Base-by-base conservation (phyloP, 2,329 filamentous ascomycete genomes). In the Neobulgaria alba region DNA sequence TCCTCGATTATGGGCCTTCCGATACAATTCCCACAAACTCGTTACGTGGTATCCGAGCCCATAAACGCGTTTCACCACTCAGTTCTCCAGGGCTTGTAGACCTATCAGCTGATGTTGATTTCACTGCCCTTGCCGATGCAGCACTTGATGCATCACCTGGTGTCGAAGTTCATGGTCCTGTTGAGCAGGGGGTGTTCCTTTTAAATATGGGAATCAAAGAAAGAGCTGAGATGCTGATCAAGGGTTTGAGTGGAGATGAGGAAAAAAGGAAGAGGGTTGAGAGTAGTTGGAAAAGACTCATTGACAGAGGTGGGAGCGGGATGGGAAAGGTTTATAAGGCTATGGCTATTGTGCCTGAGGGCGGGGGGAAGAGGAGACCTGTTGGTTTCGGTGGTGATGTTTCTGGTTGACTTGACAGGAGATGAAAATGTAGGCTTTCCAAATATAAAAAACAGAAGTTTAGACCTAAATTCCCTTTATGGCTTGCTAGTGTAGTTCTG, bases 271-370 rank as follows among this genome's bases (percentile, higher is more conserved):
- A 68, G 50, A 75, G 77, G 38, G 69, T 95, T 21, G 78, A 87
- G 49, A 75, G 69, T 47, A 81, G 83, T 0, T 93, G 87, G 77
- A 82, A 77, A 64, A 71, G 92, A 46, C 66, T 98, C 38, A 77
- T 95, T n/a, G 89, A 95, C 61, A 71, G 78, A 31, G 82, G 85
- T 0, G 82, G 79, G 1, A 79, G 77, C 38, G 90, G 88, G 0
- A 98, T 98, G 92, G 92, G 92, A 0, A 89, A 82, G 65, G 68
- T 95, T 16, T 98, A 98, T 62, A 95, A 96, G 66, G 89, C 79
- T 17, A 72, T 98, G 72, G 85, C 89, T 10, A 86, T 98, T 54
- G 59, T 96, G 55, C 92, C 92, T 0, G 83, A 89, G 62, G 85
- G 84, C 49, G 73, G 71, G 26, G 81, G 83, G 2, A 72, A 68